Conservation (phyloP, 2,329 filamentous ascomycete species). For the Daldinia sp. region DNA sequence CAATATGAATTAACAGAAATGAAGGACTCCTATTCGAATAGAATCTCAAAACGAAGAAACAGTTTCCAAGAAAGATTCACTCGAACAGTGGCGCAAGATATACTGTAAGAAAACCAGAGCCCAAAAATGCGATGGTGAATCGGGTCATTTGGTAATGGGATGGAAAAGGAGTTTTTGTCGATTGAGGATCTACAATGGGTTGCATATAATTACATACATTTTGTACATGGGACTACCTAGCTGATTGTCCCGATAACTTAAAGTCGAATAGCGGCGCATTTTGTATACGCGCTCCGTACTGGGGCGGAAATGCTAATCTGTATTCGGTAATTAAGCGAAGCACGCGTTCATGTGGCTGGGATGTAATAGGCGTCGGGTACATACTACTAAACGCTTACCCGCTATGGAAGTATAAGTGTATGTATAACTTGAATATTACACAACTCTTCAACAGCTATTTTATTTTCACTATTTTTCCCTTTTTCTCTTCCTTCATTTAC, state of each 20-base stretch:
- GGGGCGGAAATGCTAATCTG: conserved; percentile 24
- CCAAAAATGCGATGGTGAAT: conserved; percentile 28
- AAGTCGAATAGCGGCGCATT: conserved; percentile 32
- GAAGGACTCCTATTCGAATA: conserved; percentile 9
- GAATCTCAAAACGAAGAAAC: conserved; percentile 6
- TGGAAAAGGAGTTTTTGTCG: conserved; percentile 37
- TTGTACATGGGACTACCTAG: conserved; percentile 10
- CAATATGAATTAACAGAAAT: conserved; percentile 7
- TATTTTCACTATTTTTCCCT: neutral
- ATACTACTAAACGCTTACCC: too few relatives aligned
- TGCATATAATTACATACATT: conserved; percentile 9
- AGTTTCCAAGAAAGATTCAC: conserved; percentile 17
- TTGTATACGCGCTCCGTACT: conserved; percentile 28
- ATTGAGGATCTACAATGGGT: conserved; percentile 28
- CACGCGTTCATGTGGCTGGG: conserved; percentile 29
- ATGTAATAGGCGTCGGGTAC: neutral
- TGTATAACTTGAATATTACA: neutral
- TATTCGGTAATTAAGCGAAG: conserved; percentile 29
- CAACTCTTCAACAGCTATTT: neutral
- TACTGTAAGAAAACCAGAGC: conserved; percentile 12
- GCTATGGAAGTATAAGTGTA: neutral
- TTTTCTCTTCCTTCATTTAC: neutral
- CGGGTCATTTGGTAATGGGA: conserved; percentile 19
- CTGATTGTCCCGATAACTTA: conserved; percentile 18
- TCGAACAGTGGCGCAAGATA: conserved; percentile 18